phyloP scores from a whole-genome alignment of 768 basidiomycete genomes.

The Lepiota brunneoincarnata region DNA sequence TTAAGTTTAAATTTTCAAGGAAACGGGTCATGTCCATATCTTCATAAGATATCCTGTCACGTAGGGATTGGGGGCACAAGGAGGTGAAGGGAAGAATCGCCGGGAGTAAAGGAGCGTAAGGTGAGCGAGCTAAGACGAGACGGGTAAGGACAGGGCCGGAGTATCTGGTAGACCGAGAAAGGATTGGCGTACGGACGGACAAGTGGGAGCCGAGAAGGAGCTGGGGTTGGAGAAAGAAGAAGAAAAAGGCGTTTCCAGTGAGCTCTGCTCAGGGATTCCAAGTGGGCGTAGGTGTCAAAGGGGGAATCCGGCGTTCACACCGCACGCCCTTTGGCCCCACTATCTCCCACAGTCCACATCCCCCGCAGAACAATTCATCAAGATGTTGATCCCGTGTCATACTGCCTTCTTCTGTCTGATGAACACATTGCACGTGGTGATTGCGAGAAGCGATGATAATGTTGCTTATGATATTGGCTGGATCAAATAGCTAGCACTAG shows the following conservation, averaged over 20 bases:
- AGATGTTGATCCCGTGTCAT: constrained; percentile 1
- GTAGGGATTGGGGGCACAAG: constrained; percentile 19
- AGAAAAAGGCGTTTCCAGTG: not conserved
- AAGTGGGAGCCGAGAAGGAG: not conserved
- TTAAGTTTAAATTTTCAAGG: constrained; percentile 28
- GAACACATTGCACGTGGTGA: not conserved
- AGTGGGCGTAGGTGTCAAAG: not conserved
- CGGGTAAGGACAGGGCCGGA: constrained; percentile 14
- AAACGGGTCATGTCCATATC: constrained; percentile 35
- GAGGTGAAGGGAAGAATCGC: constrained; percentile 6
- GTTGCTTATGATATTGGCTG: not conserved
- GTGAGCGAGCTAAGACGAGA: not conserved
- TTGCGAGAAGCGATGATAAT: not conserved
- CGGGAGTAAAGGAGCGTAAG: not conserved
- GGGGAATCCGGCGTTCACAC: not conserved
- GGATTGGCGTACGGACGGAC: constrained; percentile 7
- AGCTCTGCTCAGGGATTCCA: constrained; percentile 11
- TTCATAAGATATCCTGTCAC: constrained; percentile 25
- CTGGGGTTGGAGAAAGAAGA: not conserved
- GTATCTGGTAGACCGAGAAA: constrained; percentile 18
- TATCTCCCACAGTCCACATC: not conserved
- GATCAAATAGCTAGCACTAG: not conserved
- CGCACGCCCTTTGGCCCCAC: not conserved
- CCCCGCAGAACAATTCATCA: constrained; percentile 1
- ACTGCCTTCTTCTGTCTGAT: not conserved